A percentile compares a stretch with the other conserved stretches of the same genome.
Evolutionary conservation across 805 yeast species (phyloP).

Genomic region (Saccharomycopsis olivae): DNA sequence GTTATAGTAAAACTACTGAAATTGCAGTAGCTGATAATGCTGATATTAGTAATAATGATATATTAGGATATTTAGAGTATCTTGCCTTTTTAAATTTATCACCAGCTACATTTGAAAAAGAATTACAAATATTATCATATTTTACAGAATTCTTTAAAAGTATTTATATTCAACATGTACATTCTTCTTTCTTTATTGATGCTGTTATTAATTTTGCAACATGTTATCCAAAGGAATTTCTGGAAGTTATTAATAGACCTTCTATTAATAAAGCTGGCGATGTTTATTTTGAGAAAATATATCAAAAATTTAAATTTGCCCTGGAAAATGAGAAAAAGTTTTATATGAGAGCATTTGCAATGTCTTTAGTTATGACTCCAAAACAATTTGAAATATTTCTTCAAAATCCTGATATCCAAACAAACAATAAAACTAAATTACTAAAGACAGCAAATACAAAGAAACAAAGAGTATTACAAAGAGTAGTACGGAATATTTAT

Average conservation of each 20-base stretch:
- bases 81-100: conserved; percentile 10
- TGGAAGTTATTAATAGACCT: conserved; percentile 6
- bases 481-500: conserved; percentile 4
- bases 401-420: not conserved
- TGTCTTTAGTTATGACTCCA: conserved; percentile 11
- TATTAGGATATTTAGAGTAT: conserved; percentile 13
- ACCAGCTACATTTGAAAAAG: conserved; percentile 8
- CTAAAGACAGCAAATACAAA: conserved; percentile 5
- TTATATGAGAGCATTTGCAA: conserved; percentile 10
- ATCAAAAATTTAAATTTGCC: conserved; percentile 5
- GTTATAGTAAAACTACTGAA: conserved; percentile 13
- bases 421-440: not conserved
- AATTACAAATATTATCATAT: conserved; percentile 8
- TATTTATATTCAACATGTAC: conserved; percentile 9
- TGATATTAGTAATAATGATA: conserved; percentile 7
- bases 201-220: conserved; percentile 7
- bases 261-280: conserved; percentile 13
- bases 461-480: conserved; percentile 14
- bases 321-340: conserved; percentile 12
- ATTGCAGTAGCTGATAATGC: conserved; percentile 8
- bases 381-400: conserved; percentile 14
- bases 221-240: conserved; percentile 11
- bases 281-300: conserved; percentile 15
- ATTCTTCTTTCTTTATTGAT: conserved; percentile 14
- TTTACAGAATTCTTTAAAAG: conserved; percentile 7